Base-by-base conservation (phyloP, 208 protist genomes). In the Endotrypanum monterogeii region DNA sequence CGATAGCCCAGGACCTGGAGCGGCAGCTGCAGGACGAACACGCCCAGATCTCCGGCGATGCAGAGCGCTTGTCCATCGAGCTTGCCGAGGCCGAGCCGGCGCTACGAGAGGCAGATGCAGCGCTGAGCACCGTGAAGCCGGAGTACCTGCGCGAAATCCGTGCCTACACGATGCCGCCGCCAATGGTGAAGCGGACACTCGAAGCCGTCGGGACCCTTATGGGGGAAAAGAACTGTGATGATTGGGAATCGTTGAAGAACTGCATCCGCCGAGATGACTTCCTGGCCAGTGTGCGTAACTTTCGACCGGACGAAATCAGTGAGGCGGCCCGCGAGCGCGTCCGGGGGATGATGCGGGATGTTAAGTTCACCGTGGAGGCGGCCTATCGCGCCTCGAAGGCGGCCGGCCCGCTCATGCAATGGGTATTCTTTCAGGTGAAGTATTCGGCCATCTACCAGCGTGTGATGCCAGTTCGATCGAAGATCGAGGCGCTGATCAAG, bases 81-180 rank as follows among this genome's bases (percentile, higher is more conserved):
- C 94, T 98, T 14, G 81, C 84, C 6, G 86, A 95, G 51, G 98
- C 96, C 9, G 89, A 98, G 76, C 90, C 87, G 16, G 97, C 99
- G 41, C 93, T 99, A 41, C 88, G 87, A 44, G 94, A 97, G 51
- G 99, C 98, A 8, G 97, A 99, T 79, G 97, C 98, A 20, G 95
- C 95, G 11, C 94, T 99, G 12, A 88, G 97, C 63, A 98, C 89
- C 9, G 99, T 99, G 78, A 98, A 97, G 88, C 88, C 89, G 55
- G 90, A 96, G 79, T 96, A 99, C 79, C 87, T 99, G 35, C 96
- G 98, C 32, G 99, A 99, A 89, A 96, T 99, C n/a, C 92, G 98
- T 55, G 85, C 91, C 32, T 97, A 99, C 69, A 89, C 86, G n/a
- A 99, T 93, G 39, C 98, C 99, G 58, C 98, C 98, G 30, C 84